A percentile compares a stretch with the other conserved stretches of the same genome.
Conservation (phyloP, 345 rosid species). For the Eutrema japonicum region DNA sequence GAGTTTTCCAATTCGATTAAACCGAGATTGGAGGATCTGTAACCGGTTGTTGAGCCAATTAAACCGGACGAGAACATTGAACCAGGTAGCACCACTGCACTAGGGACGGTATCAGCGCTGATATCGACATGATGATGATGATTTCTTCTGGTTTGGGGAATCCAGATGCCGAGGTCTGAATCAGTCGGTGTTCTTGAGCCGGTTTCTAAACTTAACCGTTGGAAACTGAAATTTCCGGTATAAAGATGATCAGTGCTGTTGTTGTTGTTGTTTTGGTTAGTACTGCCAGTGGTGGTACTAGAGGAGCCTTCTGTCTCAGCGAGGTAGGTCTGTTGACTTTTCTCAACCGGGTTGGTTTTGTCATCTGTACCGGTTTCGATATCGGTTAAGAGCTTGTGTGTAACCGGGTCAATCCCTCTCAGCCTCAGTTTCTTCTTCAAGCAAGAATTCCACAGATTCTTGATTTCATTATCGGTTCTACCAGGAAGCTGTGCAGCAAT, state of each 20-base stretch:
- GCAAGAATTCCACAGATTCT: slow-evolving; percentile 68
- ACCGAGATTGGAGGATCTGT: slow-evolving; percentile 47
- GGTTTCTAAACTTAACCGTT: slow-evolving; percentile 37
- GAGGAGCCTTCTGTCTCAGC: slow-evolving; percentile 51
- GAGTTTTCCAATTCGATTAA: slow-evolving; percentile 46
- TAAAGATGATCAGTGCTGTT: slow-evolving; percentile 36
- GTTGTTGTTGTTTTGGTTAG: slow-evolving; percentile 40
- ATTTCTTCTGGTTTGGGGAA: slow-evolving; percentile 43
- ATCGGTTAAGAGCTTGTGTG: slow-evolving; percentile 66
- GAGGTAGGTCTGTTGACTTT: slow-evolving; percentile 43
- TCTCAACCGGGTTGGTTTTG: slow-evolving; percentile 44
- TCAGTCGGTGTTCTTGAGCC: slow-evolving; percentile 39
- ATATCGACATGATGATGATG: slow-evolving; percentile 38
- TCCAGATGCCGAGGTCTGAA: slow-evolving; percentile 46
- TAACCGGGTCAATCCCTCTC: slow-evolving; percentile 67
- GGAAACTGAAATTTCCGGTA: slow-evolving; percentile 43
- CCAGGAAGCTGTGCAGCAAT: slow-evolving; percentile 73
- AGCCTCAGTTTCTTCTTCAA: slow-evolving; percentile 61
- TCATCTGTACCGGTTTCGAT: slow-evolving; percentile 58
- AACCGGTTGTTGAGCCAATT: slow-evolving; percentile 38
- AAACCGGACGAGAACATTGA: slow-evolving; percentile 47
- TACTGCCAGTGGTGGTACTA: slow-evolving; percentile 48
- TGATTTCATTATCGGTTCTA: slow-evolving; percentile 75
- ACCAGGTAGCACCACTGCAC: slow-evolving; percentile 44
- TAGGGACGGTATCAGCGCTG: slow-evolving; percentile 46